Base-by-base conservation (phyloP, 768 basidiomycete species). In the Mycena alexandri region DNA sequence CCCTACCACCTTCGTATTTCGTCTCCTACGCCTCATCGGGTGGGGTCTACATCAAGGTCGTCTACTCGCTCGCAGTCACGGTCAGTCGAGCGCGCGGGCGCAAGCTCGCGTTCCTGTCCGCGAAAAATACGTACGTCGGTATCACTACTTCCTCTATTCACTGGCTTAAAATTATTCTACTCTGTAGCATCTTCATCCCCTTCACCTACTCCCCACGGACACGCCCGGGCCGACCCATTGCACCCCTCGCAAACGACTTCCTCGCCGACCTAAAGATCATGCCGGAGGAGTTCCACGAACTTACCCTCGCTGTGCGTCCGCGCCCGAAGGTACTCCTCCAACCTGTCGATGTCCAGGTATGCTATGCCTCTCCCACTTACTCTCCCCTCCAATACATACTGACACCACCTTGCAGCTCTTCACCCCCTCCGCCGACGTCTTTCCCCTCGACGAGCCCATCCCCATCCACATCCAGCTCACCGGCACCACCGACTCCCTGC, bases 221-320 rank as follows among this genome's bases (percentile, higher is more conserved):
- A 17, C 54, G 60, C n/a, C n/a, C n/a, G n/a, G n/a, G n/a, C n/a
- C n/a, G n/a, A 3, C 46, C 65, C 16, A 56, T 61, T 24, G 46
- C 29, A 25, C 60, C 38, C n/a, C n/a, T n/a, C n/a, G n/a, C n/a
- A n/a, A n/a, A n/a, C n/a, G n/a, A n/a, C 29, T 62, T 67, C 22
- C 54, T 57, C 21, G 33, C 25, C 29, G 60, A 67, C 47, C n/a
- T 62, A 42, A 61, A 62, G 36, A 22, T 29, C 47, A 58, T 58
- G 60, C 59, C 59, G 8, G 65, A 61, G 12, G 59, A 67, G 21
- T 67, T 52, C 53, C 60, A 54, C 19, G 59, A 61, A 21, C 17
- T 41, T 5, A 48, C 36, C 34, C 36, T 44, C 22, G 1, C 21
- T 10, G 54, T 41, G 3, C 9, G 2, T n/a, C 52, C 59, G 21